Conservation (phyloP, 164 flowering plant genomes). For the Saururus chinensis region DNA sequence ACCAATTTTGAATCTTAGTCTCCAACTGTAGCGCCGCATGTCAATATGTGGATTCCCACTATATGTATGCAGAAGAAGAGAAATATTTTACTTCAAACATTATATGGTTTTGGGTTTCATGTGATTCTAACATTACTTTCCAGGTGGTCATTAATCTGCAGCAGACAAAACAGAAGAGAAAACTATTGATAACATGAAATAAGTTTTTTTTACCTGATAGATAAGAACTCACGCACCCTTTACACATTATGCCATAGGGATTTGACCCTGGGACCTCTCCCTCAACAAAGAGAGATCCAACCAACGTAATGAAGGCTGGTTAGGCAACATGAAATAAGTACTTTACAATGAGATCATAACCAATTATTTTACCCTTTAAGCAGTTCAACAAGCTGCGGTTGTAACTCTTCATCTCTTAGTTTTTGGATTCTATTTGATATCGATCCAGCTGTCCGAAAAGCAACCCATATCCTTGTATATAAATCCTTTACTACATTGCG, state of each 20-base stretch:
- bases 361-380: constrained; percentile 53
- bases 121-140: constrained; percentile 72
- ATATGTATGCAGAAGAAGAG: constrained; percentile 50
- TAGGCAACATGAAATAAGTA: background rate
- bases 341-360: background rate
- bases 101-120: constrained; percentile 78
- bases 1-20: constrained; percentile 83
- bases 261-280: too few species aligned
- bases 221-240: too few species aligned
- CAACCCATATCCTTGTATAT: constrained; percentile 70
- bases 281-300: too few species aligned
- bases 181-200: too few species aligned
- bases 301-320: too few species aligned
- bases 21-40: constrained; percentile 79
- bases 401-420: constrained; percentile 80
- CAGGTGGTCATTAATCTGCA: constrained; percentile 65
- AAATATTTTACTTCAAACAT: constrained; percentile 62
- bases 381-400: constrained; percentile 77
- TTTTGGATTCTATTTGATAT: constrained; percentile 70
- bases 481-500: constrained; percentile 77
- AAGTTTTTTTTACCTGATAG: too few species aligned
- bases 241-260: too few species aligned
- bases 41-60: constrained; percentile 61
- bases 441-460: constrained; percentile 75
- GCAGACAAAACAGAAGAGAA: too few species aligned